Base-by-base conservation (phyloP, 768 basidiomycete species). In the Kwoniella dendrophila region DNA sequence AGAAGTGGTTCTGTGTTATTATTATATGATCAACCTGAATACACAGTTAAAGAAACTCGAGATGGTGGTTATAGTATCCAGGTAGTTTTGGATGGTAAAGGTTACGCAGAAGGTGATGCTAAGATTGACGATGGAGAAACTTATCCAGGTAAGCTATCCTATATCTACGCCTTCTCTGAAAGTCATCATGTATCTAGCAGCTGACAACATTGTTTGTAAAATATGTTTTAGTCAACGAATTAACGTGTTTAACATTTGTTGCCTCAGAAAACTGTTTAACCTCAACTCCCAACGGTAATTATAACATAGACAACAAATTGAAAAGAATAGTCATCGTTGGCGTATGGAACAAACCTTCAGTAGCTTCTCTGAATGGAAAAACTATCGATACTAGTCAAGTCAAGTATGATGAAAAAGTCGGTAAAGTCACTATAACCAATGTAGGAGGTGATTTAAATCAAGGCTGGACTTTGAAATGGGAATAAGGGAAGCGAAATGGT, bases 71-170 rank as follows among this genome's bases (percentile, higher is more conserved):
- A 84, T 75, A 81, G 84, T 10, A 80, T 90, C 8, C 82, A 90
- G 32, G 82, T 88, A 1, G 84, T 86, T 1, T 83, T 85, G 54
- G 80, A 82, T 24, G 67, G 68, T 11, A 76, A 79, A 34, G 84
- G 85, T 0, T 59, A 72, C 5, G 88, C 88, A 0, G 83, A 81
- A 44, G 89, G 88, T 0, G 78, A 82, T 27, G 85, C 86, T 0
- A 87, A 86, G 71, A 65, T 90, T 20, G 89, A 90, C 72, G 89
- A 90, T 69, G 89, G 88, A 8, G 81, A 85, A 34, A 85, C 82
- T 40, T 67, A 72, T 83, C 85, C 85, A 22, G 85, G 85, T n/a
- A 83, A 83, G n/a, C 81, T 83, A 3, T 83, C 79, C 72, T 10
- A 11, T 59, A 10, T 7, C 6, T 40, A 36, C 34, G 16, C 8